Evolutionary conservation across 768 basidiomycete genomes (phyloP).

Genomic region (Kwoniella botswanensis): DNA sequence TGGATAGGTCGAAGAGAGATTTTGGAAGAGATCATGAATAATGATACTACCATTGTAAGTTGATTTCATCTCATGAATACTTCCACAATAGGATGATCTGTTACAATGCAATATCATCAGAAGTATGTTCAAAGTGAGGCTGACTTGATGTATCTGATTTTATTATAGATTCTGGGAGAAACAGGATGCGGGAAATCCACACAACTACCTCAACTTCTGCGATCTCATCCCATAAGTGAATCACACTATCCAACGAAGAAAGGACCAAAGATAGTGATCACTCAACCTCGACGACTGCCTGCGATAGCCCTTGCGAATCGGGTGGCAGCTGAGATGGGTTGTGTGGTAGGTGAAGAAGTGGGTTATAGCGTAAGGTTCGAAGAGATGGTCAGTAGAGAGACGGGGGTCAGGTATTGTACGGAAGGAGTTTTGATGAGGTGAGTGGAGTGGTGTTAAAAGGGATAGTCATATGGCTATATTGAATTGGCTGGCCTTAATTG

Average conservation of each 20-base stretch:
- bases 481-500: background rate
- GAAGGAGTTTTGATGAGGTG: slow-evolving; percentile 57
- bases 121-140: background rate
- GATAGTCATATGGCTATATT: no score
- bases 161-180: slow-evolving; percentile 52
- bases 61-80: background rate
- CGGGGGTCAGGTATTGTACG: slow-evolving; percentile 52
- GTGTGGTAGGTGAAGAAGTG: slow-evolving; percentile 48
- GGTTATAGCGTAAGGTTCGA: slow-evolving; percentile 58
- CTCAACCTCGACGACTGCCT: slow-evolving; percentile 55
- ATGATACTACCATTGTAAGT: slow-evolving; percentile 56
- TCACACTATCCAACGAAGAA: slow-evolving; percentile 4
- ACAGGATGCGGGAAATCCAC: slow-evolving; percentile 58
- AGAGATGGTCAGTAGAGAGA: slow-evolving; percentile 39
- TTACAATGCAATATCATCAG: background rate
- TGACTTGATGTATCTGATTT: background rate
- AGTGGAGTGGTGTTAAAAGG: background rate
- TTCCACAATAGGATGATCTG: background rate
- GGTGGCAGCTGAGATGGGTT: slow-evolving; percentile 55
- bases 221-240: slow-evolving; percentile 35
- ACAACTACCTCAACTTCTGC: slow-evolving; percentile 54
- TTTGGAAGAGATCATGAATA: slow-evolving; percentile 46
- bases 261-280: slow-evolving; percentile 44
- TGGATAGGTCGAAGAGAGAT: slow-evolving; percentile 43
- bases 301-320: slow-evolving; percentile 52